Evolutionary conservation across 2,329 filamentous ascomycete species (phyloP).

Genomic region (Aschersonia sp.): DNA sequence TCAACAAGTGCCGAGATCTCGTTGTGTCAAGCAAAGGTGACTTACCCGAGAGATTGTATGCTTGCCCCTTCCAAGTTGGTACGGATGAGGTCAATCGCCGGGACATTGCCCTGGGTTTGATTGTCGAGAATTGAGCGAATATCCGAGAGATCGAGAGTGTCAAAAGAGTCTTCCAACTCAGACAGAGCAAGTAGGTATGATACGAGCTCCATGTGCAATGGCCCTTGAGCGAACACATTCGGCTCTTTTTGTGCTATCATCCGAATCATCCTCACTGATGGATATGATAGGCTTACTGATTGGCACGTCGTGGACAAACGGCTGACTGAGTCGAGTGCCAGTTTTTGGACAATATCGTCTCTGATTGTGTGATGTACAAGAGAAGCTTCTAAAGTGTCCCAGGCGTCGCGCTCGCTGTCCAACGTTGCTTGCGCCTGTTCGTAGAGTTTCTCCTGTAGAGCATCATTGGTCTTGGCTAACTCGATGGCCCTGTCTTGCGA

Average conservation of each 20-base stretch:
- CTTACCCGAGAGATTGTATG: constrained; percentile 35
- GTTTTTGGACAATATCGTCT: constrained; percentile 15
- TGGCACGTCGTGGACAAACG: constrained; percentile 14
- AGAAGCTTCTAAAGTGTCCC: constrained; percentile 33
- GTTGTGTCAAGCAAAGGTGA: not conserved
- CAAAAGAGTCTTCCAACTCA: constrained; percentile 26
- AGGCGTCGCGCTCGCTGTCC: constrained; percentile 16
- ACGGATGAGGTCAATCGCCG: constrained; percentile 36
- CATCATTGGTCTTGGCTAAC: constrained; percentile 21
- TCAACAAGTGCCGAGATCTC: not conserved
- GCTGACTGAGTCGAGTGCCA: constrained; percentile 20
- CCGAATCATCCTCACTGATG: constrained; percentile 30
- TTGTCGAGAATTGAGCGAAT: constrained; percentile 32
- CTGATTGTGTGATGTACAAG: constrained; percentile 27
- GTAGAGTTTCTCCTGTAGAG: constrained; percentile 33
- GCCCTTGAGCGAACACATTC: constrained; percentile 26
- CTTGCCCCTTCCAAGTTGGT: constrained; percentile 36
- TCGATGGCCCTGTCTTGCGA: constrained; percentile 24
- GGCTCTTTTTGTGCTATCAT: constrained; percentile 30
- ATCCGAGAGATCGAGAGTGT: constrained; percentile 24
- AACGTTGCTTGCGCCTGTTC: constrained; percentile 24
- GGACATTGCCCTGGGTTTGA: constrained; percentile 24
- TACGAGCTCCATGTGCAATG: constrained; percentile 33
- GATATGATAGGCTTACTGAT: constrained; percentile 12
- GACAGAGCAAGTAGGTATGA: constrained; percentile 37